Evolutionary conservation across 177 flowering plant genomes (phyloP), one percentile per base, ranked within the genome.

Genomic region (Tripterygium wilfordii): DNA sequence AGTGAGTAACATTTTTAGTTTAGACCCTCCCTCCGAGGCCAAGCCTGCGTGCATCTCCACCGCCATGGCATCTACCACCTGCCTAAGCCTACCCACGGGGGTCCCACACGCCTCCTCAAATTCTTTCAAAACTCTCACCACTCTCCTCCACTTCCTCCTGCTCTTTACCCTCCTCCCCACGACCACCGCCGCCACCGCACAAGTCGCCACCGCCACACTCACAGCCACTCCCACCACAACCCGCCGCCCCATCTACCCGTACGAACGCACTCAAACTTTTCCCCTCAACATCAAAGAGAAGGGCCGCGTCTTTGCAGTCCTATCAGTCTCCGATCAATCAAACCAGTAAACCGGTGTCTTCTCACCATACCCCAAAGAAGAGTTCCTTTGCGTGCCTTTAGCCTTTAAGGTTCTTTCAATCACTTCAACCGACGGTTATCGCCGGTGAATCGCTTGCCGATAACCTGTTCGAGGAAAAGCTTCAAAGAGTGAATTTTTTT

Each of bases 31-130:
- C 52, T 90, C 97, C 12, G 94, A 79, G 2, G 87, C 95, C 52
- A 90, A 57, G 4, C 96, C 97, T 8, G 94, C 95, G 54, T 87
- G 94, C 97, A 90, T 90, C 80, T 90, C 97, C 24, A 80, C 94
- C 26, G 88, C 85, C 95, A 90, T 77, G 5, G 91, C 95, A 49
- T 90, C 96, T 1, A 80, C 97, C 13, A 90, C 85, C 57, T 87
- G 81, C 48, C 70, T 63, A 54, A 90, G 38, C 60, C 84, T 65
- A 50, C 67, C 80, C 8, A 77, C 60, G 4, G 82, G 37, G 8
- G 95, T 80, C 32, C 73, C 66, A 48, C 91, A 84, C 14, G 61
- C 78, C 36, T 77, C 82, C 12, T 83, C 95, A 29, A 90, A 66
- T 58, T 79, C 91, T 56, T 44, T 76, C 77, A 90, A 46, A 15